Conservation (phyloP, 1,139 yeast species). For the Yamadazyma siamensis region DNA sequence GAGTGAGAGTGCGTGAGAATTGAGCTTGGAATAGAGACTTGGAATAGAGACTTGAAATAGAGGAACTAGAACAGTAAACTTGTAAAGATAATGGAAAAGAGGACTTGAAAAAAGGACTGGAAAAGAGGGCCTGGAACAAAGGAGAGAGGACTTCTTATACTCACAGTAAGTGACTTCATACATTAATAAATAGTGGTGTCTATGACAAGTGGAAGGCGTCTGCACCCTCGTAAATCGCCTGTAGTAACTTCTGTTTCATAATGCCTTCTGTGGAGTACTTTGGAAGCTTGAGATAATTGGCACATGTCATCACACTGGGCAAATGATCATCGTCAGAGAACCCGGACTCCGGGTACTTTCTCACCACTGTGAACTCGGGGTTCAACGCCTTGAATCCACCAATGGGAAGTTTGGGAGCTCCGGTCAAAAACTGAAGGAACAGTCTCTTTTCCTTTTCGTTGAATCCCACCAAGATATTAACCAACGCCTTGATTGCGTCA, state of each 20-base stretch:
- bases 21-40: too few relatives aligned
- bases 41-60: too few relatives aligned
- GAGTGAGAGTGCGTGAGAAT: too few relatives aligned
- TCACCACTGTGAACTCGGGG: constrained; percentile 85
- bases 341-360: constrained; percentile 70
- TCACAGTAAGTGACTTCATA: too few relatives aligned
- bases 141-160: too few relatives aligned
- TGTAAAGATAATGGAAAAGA: too few relatives aligned
- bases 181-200: too few relatives aligned
- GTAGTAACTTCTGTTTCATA: constrained; percentile 54
- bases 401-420: constrained; percentile 88
- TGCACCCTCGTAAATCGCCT: constrained; percentile 85
- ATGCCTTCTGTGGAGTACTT: constrained; percentile 64
- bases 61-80: too few relatives aligned
- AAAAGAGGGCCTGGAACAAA: too few relatives aligned
- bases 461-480: constrained; percentile 59
- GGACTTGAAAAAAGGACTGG: too few relatives aligned
- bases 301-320: constrained; percentile 99
- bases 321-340: constrained; percentile 74
- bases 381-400: constrained; percentile 86
- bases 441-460: constrained; percentile 53
- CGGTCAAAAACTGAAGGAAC: constrained; percentile 86
- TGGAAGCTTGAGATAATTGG: constrained; percentile 88
- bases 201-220: constrained; percentile 81
- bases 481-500: constrained; percentile 53